A percentile compares a stretch with the other conserved stretches of the same genome.
Conservation (phyloP, 305 asterid genomes). For the Solanum hybrid region DNA sequence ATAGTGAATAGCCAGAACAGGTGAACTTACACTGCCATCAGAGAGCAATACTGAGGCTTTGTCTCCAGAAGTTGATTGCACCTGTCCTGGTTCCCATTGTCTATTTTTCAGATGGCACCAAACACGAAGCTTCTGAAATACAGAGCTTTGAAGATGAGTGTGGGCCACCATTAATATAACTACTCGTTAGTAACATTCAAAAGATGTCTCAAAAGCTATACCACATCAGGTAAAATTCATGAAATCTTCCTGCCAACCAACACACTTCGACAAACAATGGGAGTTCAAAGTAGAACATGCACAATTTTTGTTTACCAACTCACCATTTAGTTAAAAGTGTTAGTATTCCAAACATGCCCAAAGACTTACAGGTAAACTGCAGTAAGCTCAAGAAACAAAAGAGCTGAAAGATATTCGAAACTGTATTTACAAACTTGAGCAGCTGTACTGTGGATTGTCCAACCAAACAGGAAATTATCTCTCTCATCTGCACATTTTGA, state of each 20-base stretch:
- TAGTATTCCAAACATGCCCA: background rate
- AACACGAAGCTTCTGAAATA: conserved; percentile 57
- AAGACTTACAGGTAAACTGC: background rate
- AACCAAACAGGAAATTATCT: background rate
- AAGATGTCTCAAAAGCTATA: background rate
- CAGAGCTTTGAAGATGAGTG: background rate
- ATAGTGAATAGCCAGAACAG: conserved; percentile 8
- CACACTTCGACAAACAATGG: background rate
- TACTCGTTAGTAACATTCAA: background rate
- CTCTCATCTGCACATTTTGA: background rate
- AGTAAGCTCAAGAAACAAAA: background rate
- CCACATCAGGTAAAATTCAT: background rate
- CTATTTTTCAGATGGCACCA: conserved; percentile 54
- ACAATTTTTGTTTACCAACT: background rate
- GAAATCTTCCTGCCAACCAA: background rate
- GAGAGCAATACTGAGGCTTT: conserved; percentile 49
- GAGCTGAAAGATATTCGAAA: background rate
- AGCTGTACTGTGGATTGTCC: background rate
- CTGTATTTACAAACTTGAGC: background rate
- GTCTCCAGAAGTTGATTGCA: conserved; percentile 65
- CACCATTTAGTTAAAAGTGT: background rate
- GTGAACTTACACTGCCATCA: conserved; percentile 62
- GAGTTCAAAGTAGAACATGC: background rate
- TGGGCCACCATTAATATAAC: background rate
- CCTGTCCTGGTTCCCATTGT: conserved; percentile 60